phyloP scores from a whole-genome alignment of 73 alveolate genomes.

The Diophrys sp. region DNA sequence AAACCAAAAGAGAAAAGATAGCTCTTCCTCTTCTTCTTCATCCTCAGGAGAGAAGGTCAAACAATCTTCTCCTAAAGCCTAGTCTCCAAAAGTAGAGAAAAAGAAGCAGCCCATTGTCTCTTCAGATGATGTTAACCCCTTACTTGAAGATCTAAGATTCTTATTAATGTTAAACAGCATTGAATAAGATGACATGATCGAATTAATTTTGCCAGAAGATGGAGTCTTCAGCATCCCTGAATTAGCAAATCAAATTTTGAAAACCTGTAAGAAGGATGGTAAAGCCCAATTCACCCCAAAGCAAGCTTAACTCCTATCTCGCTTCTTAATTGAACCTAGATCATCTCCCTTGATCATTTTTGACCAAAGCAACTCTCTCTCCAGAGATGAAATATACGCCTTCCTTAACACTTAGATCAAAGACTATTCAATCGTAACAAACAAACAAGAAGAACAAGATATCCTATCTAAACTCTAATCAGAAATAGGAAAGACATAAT shows the following conservation, averaged over 20 bases:
- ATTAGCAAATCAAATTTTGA: background rate
- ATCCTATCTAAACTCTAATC: background rate
- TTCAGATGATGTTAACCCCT: background rate
- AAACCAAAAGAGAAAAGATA: no score
- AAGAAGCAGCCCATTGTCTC: background rate
- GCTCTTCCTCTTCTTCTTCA: no score
- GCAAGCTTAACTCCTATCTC: background rate
- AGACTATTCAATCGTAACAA: background rate
- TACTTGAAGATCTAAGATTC: background rate
- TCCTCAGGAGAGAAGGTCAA: no score
- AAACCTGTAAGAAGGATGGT: background rate
- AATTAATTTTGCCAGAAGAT: background rate
- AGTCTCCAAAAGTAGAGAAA: no score
- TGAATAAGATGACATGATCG: background rate
- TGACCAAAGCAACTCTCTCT: background rate
- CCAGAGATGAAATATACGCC: background rate
- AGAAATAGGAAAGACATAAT: background rate
- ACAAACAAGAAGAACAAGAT: background rate
- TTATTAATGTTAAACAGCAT: background rate
- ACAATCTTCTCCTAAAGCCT: no score
- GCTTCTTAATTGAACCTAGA: background rate
- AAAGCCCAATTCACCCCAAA: background rate
- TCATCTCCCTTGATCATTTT: no score
- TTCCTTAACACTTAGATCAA: background rate
- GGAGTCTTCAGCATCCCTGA: background rate